phyloP scores from a whole-genome alignment of 148 eudicot genomes.

The Dysphania ambrosioides region DNA sequence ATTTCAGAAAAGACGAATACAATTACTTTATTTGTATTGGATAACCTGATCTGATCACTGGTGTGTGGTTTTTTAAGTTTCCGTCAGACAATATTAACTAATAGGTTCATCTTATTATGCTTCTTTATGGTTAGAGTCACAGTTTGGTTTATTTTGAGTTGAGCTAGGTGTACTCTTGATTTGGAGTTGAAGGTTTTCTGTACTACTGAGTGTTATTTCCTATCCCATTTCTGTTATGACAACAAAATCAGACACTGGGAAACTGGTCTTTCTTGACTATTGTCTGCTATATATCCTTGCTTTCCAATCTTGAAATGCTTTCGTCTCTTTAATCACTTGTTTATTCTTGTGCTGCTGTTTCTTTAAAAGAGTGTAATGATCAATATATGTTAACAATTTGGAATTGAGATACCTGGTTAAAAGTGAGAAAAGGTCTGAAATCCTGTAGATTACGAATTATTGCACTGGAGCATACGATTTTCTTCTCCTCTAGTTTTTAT shows the following conservation, averaged over 20 bases:
- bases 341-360: not conserved
- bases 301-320: not conserved
- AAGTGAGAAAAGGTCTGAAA: not conserved
- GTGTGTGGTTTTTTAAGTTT: not conserved
- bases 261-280: not conserved
- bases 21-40: not conserved
- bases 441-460: not conserved
- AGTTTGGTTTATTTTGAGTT: not conserved
- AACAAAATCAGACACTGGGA: not conserved
- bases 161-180: not conserved
- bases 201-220: too few species aligned
- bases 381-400: not conserved
- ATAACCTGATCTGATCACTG: not conserved
- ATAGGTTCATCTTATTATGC: not conserved
- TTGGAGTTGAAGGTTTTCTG: not conserved
- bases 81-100: not conserved
- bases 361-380: not conserved
- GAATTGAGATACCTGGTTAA: constrained; percentile 1
- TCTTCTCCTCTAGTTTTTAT: constrained; percentile 6
- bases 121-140: not conserved
- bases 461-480: not conserved
- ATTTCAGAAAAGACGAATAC: not conserved
- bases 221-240: not conserved
- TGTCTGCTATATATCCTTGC: not conserved
- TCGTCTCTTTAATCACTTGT: not conserved